Base-by-base conservation (phyloP, 768 basidiomycete species). In the Trametes punicea region DNA sequence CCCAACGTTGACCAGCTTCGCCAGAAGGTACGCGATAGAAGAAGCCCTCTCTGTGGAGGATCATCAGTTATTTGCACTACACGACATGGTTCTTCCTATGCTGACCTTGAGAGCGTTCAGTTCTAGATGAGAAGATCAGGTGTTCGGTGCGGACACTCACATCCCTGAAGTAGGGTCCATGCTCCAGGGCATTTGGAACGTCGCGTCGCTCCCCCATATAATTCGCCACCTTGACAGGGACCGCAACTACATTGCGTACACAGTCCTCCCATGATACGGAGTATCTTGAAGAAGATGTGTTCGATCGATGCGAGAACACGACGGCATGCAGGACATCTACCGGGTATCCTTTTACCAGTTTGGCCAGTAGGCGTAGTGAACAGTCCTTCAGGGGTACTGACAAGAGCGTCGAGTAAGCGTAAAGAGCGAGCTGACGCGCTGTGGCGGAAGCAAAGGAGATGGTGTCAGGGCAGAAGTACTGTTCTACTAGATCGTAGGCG, bases 221-320 rank as follows among this genome's bases (percentile, higher is more conserved):
- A 71, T 98, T 97, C 21, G 88, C 85, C 7, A 88, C 82, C 69
- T 84, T 92, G n/a, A 75, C 74, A 30, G 95, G 93, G 7, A 95
- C 70, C 15, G 81, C 75, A 46, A 85, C 75, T 2, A 85, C 50
- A 55, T 81, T 78, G 29, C 81, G 81, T 21, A 94, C 81, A 60
- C 79, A 83, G 61, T 93, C 87, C 61, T 90, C 88, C 94, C 94
- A 97, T 64, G 20, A 79, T 63, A 36, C 67, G 68, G 55, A 69
- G 70, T 46, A 72, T 67, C 6, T 51, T 39, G 16, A 63, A 45
- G 27, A 41, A 55, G 4, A 51, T 60, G 21, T 41, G 54, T 20
- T 60, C 55, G 40, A n/a, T 55, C 16, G n/a, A n/a, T 61, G 57
- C 2, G 70, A 59, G 64, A 79, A 83, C 16, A 86, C 64, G 10